Base-by-base conservation (phyloP, 176 grass and related monocot genomes). In the Oryza brachyantha region DNA sequence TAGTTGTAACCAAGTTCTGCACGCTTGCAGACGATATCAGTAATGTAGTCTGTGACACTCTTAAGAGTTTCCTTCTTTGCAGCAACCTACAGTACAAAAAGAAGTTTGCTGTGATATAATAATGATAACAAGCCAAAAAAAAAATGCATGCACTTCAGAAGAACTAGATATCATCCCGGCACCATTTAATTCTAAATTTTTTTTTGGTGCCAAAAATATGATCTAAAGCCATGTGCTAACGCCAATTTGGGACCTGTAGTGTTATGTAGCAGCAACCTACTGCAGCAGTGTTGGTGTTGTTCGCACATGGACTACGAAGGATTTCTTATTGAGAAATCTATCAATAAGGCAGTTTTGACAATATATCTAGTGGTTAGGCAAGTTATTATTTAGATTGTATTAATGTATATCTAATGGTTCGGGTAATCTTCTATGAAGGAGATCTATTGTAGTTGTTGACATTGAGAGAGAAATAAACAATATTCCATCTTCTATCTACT, bases 1-100 rank as follows among this genome's bases (percentile, higher is more conserved):
- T 99, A 99, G 75, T 95, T 99, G 88, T 93, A 99, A 61, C 96
- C 90, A 83, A 94, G 90, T 19, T 89, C 92, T 34, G 96, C 88
- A 81, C 96, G 92, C 86, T 99, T 95, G 76, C 90, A 86, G 41
- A 99, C 84, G 34, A 93, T 85, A 62, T 99, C 84, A 37, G 96
- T 99, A 66, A 99, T 95, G 92, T 89, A 87, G 72, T 99, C 86
- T 55, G 96, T 99, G 40, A 99, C 96, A 66, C 87, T 86, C 77
- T 99, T 99, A 4, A 99, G 90, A 24, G 96, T 99, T 81, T 87
- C 78, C 78, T 99, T 95, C 84, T 89, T 93, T 28, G 79, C 85
- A 66, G 92, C 96, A 71, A 95, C 96, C 96, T 99, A 50, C n/a
- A 71, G 62, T 34, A 61, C 1, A 61, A 75, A 2, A 4, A 61